A percentile compares a stretch with the other conserved stretches of the same genome.
These are phyloP conservation scores for Cytospora mali DNA, from an alignment of 2,329 filamentous ascomycete genomes.

Conservation along the genomic window DNA sequence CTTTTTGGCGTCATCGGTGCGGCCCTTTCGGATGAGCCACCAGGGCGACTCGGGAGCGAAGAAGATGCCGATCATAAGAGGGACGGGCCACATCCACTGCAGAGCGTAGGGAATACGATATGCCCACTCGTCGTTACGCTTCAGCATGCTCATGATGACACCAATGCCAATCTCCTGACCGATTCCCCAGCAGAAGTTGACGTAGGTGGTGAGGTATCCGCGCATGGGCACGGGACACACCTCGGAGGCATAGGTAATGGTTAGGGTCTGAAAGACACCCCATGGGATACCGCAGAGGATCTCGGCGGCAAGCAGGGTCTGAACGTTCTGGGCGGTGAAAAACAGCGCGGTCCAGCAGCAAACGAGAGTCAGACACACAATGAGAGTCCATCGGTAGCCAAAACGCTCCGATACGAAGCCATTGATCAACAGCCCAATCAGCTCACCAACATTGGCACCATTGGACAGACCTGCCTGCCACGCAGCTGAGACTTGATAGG, in stretches of 20 bases:
- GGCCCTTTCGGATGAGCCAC: slow-evolving; percentile 74
- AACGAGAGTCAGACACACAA: slow-evolving; percentile 57
- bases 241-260: slow-evolving; percentile 69
- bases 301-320: slow-evolving; percentile 61
- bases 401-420: slow-evolving; percentile 68
- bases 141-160: slow-evolving; percentile 70
- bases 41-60: slow-evolving; percentile 73
- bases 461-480: slow-evolving; percentile 42
- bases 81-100: slow-evolving; percentile 78
- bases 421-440: slow-evolving; percentile 68
- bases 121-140: slow-evolving; percentile 64
- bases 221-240: slow-evolving; percentile 73
- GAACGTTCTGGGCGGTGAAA: slow-evolving; percentile 64
- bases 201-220: slow-evolving; percentile 72
- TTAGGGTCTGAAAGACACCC: slow-evolving; percentile 61
- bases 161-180: slow-evolving; percentile 74
- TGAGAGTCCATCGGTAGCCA: slow-evolving; percentile 68
- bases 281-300: slow-evolving; percentile 66
- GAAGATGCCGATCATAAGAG: slow-evolving; percentile 65
- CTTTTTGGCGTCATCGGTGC: slow-evolving; percentile 66
- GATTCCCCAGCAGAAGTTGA: slow-evolving; percentile 79
- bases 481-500: slow-evolving; percentile 38
- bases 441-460: slow-evolving; percentile 62
- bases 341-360: slow-evolving; percentile 63
- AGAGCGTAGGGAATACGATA: slow-evolving; percentile 71